A percentile compares a stretch with the other conserved stretches of the same genome.
Evolutionary conservation across 1,284 basidiomycete species (phyloP).

Genomic region (Phellopilus nigrolimitatus): DNA sequence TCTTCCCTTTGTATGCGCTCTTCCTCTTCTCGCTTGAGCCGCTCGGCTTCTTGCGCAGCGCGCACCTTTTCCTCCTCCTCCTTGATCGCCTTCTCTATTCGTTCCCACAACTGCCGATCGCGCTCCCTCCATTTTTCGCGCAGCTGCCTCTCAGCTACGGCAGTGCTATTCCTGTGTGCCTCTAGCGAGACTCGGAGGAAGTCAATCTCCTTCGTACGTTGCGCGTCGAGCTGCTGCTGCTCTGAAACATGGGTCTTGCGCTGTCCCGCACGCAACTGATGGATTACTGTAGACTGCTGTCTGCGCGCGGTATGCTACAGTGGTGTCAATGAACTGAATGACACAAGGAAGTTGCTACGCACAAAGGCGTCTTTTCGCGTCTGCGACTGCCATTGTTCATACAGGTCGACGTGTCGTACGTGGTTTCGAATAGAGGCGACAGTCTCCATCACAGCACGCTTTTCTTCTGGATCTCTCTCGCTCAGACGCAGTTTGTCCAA

Average conservation of each 20-base stretch:
- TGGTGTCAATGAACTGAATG: conserved; percentile 9
- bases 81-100: conserved; percentile 61
- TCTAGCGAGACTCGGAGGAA: conserved; percentile 39
- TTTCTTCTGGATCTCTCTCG: conserved; percentile 38
- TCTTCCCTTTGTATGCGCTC: too few relatives aligned
- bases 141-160: conserved; percentile 43
- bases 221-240: conserved; percentile 32
- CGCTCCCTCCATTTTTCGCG: conserved; percentile 46
- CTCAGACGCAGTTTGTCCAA: conserved; percentile 11
- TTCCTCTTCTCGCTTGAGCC: conserved; percentile 42
- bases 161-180: conserved; percentile 32
- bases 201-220: conserved; percentile 46
- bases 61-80: conserved; percentile 58
- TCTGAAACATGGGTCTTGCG: conserved; percentile 35
- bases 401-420: conserved; percentile 63
- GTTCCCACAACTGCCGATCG: conserved; percentile 48
- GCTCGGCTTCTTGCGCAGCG: conserved; percentile 47
- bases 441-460: conserved; percentile 56
- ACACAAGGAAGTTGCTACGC: conserved; percentile 28
- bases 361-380: conserved; percentile 68
- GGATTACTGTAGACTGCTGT: conserved; percentile 39
- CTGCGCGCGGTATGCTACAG: conserved; percentile 55
- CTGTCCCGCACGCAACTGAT: conserved; percentile 36
- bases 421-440: conserved; percentile 64
- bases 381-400: conserved; percentile 73